Evolutionary conservation across 768 basidiomycete genomes (phyloP).

Genomic region (Lactifluus subvellereus): DNA sequence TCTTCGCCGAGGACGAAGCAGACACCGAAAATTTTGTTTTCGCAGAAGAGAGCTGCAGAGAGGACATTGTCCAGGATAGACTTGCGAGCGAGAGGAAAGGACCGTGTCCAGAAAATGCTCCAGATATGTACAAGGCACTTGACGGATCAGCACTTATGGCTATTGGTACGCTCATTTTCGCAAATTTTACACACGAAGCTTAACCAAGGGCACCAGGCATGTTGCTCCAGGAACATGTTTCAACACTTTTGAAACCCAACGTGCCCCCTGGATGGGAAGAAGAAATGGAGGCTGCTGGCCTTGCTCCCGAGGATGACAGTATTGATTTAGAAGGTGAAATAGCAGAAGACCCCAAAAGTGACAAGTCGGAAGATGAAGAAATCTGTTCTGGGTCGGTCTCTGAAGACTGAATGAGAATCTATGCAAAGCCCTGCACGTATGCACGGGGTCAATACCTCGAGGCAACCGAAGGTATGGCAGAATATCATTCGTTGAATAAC

Average conservation of each 20-base stretch:
- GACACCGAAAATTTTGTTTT: constrained; percentile 1
- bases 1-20: constrained; percentile 13
- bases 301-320: background rate
- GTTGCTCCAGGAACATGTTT: constrained; percentile 62
- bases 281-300: constrained; percentile 22
- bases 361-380: background rate
- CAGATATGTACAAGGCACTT: constrained; percentile 71
- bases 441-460: background rate
- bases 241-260: constrained; percentile 35
- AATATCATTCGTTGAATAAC: background rate
- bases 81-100: constrained; percentile 24
- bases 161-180: constrained; percentile 44
- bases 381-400: background rate
- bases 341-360: background rate
- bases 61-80: constrained; percentile 8
- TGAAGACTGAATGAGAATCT: background rate
- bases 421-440: background rate
- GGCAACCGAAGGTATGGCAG: background rate
- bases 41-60: constrained; percentile 21
- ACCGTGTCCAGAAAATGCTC: constrained; percentile 18
- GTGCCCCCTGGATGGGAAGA: constrained; percentile 46
- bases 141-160: constrained; percentile 71
- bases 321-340: background rate
- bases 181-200: background rate
- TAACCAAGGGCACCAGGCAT: constrained; percentile 41